Evolutionary conservation across 2,329 filamentous ascomycete species (phyloP).

Genomic region (Exophiala oligosperma): DNA sequence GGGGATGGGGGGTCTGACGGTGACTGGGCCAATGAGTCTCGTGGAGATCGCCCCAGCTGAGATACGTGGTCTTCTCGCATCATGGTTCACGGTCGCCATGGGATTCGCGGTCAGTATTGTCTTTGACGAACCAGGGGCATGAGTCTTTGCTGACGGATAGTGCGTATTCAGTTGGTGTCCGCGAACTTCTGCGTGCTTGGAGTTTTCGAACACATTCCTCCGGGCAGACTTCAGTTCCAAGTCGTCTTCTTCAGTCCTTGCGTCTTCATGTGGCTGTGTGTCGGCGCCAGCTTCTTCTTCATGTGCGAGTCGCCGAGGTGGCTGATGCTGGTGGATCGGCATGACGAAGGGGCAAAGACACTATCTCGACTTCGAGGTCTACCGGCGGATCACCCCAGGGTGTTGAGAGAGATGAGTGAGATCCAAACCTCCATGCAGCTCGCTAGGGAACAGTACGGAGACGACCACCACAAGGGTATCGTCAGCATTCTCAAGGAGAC

Average conservation of each 20-base stretch:
- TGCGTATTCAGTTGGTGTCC: constrained; percentile 27
- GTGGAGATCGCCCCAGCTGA: constrained; percentile 44
- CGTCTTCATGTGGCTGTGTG: constrained; percentile 33
- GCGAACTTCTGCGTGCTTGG: constrained; percentile 40
- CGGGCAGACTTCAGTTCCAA: constrained; percentile 36
- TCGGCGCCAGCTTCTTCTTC: constrained; percentile 34
- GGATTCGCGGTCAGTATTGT: constrained; percentile 26
- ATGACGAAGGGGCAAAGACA: constrained; percentile 33
- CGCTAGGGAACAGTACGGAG: constrained; percentile 13
- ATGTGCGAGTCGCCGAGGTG: constrained; percentile 37
- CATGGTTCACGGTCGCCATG: constrained; percentile 43
- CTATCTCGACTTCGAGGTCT: constrained; percentile 35
- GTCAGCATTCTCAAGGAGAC: constrained; percentile 38
- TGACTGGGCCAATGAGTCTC: constrained; percentile 41
- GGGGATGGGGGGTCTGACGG: constrained; percentile 42
- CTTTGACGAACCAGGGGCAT: not conserved
- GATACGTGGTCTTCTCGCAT: constrained; percentile 40
- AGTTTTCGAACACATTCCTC: constrained; percentile 33
- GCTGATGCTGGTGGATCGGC: constrained; percentile 33
- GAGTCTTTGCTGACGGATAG: not conserved
- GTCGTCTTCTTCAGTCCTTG: constrained; percentile 34
- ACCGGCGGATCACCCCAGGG: constrained; percentile 32
- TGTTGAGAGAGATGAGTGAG: constrained; percentile 31
- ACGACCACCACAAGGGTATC: constrained; percentile 12
- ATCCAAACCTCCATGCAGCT: constrained; percentile 33